These are phyloP conservation scores for Teratosphaeria zuluensis DNA, from an alignment of 2,329 filamentous ascomycete genomes.

Conservation along the genomic window DNA sequence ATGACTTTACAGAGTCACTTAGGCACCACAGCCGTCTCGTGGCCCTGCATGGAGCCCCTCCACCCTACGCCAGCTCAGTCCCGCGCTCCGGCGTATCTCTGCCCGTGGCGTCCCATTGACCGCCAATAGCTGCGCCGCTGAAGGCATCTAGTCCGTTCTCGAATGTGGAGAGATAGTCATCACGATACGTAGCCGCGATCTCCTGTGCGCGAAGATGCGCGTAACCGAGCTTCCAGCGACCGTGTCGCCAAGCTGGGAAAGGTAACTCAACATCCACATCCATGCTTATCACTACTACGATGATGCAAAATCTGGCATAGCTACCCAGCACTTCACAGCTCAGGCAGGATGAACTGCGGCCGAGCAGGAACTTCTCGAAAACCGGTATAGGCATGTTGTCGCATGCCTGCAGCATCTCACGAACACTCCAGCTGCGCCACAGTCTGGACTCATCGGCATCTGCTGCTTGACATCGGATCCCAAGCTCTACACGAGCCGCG, in stretches of 20 bases:
- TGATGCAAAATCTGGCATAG: background rate
- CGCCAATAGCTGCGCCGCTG: conserved; percentile 2
- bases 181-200: conserved; percentile 2
- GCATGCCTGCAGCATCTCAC: background rate
- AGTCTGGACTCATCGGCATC: background rate
- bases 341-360: background rate
- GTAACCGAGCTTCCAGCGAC: background rate
- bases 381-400: too few species aligned
- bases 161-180: background rate
- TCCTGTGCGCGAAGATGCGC: background rate
- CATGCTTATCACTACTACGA: background rate
- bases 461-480: background rate
- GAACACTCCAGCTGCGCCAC: background rate
- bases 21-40: background rate
- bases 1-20: conserved; percentile 1
- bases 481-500: background rate
- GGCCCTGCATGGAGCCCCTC: background rate
- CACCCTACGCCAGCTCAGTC: background rate
- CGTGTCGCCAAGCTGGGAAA: background rate
- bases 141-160: background rate
- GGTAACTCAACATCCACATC: background rate
- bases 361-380: background rate
- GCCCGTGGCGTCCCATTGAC: conserved; percentile 1
- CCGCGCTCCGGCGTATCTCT: background rate
- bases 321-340: background rate